A percentile compares a stretch with the other conserved stretches of the same genome.
Conservation (phyloP, 2,329 filamentous ascomycete genomes). For the Camillea tinctor region DNA sequence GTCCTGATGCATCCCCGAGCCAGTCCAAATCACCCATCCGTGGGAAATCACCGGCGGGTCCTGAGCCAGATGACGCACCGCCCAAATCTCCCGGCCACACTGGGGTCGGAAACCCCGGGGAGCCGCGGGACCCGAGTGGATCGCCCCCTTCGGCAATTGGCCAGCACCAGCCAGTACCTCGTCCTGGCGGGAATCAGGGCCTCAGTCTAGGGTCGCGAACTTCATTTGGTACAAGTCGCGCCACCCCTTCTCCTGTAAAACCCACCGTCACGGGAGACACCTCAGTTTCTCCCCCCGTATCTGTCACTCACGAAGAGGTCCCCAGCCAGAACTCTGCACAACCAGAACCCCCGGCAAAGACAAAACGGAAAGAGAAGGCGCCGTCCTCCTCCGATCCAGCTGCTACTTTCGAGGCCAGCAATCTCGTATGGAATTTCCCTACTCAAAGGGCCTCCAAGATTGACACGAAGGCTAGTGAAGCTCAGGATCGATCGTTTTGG, state of each 20-base stretch:
- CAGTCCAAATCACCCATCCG: background rate
- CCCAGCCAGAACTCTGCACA: background rate
- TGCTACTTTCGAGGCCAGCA: slow-evolving; percentile 17
- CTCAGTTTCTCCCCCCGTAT: background rate
- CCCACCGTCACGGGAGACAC: background rate
- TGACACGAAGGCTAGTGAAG: background rate
- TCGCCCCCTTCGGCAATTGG: background rate
- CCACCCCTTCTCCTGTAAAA: slow-evolving; percentile 12
- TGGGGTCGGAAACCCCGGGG: slow-evolving; percentile 1
- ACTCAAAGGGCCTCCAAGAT: background rate
- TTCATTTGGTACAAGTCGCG: slow-evolving; percentile 20
- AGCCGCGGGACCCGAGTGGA: slow-evolving; percentile 2
- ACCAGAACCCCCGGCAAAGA: background rate
- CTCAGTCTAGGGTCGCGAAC: slow-evolving; percentile 24
- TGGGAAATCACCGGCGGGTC: too few relatives aligned
- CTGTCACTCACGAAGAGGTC: slow-evolving; percentile 1
- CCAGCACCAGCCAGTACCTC: slow-evolving; percentile 5
- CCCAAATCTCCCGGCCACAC: slow-evolving; percentile 14
- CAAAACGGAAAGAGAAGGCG: slow-evolving; percentile 6
- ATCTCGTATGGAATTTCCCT: slow-evolving; percentile 19
- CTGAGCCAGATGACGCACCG: background rate
- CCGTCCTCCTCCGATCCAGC: slow-evolving; percentile 8
- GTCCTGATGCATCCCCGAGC: background rate
- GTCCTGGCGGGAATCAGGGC: slow-evolving; percentile 24
- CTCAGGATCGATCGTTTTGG: slow-evolving; percentile 3